Evolutionary conservation across 768 basidiomycete genomes (phyloP).

Genomic region (Boletus rubroflammeus): DNA sequence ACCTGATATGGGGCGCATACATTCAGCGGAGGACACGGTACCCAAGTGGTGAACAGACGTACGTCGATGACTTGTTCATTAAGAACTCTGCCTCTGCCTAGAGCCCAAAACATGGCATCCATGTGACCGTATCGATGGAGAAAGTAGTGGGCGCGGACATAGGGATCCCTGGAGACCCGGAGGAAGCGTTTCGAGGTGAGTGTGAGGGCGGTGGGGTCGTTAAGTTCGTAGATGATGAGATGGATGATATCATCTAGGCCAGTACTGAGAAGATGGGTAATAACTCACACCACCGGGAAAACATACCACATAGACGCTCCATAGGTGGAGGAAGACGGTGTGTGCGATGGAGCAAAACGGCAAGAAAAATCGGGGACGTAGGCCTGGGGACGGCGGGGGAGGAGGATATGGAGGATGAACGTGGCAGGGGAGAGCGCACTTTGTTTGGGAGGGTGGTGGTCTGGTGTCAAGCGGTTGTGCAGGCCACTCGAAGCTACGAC

Average conservation of each 20-base stretch:
- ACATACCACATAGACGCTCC: conserved; percentile 68
- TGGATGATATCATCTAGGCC: conserved; percentile 61
- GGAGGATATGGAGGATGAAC: not conserved
- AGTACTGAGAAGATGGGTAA: conserved; percentile 9
- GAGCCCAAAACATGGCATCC: conserved; percentile 71
- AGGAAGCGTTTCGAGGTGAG: conserved; percentile 56
- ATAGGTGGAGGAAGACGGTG: conserved; percentile 32
- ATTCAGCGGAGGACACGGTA: conserved; percentile 20
- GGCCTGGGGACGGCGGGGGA: not conserved
- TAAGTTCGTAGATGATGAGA: conserved; percentile 68
- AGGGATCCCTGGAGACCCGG: conserved; percentile 65
- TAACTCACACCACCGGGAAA: conserved; percentile 8
- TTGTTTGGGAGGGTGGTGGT: conserved; percentile 36
- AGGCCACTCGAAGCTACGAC: conserved; percentile 27
- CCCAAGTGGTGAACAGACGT: conserved; percentile 29
- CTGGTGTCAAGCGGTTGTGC: conserved; percentile 32
- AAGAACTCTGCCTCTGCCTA: conserved; percentile 65
- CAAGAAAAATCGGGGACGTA: conserved; percentile 1
- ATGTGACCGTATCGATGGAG: conserved; percentile 66
- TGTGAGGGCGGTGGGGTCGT: conserved; percentile 58
- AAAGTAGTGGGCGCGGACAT: conserved; percentile 76
- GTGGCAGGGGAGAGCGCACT: conserved; percentile 15
- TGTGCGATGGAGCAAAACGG: not conserved
- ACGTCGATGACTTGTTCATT: conserved; percentile 68
- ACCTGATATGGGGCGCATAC: conserved; percentile 45